These are phyloP conservation scores for Aureobasidium sp. DNA, from an alignment of 2,329 filamentous ascomycete species.

Conservation along the genomic window DNA sequence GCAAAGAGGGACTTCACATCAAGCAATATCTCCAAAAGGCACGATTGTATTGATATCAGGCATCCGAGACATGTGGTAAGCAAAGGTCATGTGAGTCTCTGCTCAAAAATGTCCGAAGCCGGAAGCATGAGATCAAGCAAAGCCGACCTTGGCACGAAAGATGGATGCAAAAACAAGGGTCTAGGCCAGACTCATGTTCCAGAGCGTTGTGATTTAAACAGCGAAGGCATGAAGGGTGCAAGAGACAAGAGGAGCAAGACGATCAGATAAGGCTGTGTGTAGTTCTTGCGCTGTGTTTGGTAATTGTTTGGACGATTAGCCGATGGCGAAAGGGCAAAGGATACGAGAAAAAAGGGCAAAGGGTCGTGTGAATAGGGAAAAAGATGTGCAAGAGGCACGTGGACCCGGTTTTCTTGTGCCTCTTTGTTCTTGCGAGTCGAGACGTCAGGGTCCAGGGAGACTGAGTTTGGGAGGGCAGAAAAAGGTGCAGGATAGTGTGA, in stretches of 20 bases:
- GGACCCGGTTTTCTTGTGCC: not conserved
- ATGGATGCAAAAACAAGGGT: not conserved
- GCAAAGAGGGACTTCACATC: not conserved
- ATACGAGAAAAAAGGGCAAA: not conserved
- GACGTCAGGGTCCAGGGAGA: not conserved
- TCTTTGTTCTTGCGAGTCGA: not conserved
- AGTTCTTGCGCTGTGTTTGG: not conserved
- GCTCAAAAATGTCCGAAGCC: not conserved
- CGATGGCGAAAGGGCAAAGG: not conserved
- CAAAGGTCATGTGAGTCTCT: not conserved
- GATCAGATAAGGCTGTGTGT: not conserved
- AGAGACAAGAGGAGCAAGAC: not conserved
- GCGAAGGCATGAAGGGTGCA: not conserved
- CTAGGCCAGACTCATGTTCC: not conserved
- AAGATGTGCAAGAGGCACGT: not conserved
- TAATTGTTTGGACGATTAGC: not conserved
- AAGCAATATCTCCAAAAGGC: not conserved
- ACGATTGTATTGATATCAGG: not conserved
- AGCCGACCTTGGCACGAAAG: not conserved
- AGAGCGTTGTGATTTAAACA: not conserved
- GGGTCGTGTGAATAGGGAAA: not conserved
- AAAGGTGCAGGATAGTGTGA: not conserved
- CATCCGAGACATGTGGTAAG: not conserved
- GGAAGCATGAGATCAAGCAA: not conserved
- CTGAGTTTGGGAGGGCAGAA: not conserved